Evolutionary conservation across 495 filamentous ascomycete species (phyloP).

Genomic region (Penicilliopsis zonata): DNA sequence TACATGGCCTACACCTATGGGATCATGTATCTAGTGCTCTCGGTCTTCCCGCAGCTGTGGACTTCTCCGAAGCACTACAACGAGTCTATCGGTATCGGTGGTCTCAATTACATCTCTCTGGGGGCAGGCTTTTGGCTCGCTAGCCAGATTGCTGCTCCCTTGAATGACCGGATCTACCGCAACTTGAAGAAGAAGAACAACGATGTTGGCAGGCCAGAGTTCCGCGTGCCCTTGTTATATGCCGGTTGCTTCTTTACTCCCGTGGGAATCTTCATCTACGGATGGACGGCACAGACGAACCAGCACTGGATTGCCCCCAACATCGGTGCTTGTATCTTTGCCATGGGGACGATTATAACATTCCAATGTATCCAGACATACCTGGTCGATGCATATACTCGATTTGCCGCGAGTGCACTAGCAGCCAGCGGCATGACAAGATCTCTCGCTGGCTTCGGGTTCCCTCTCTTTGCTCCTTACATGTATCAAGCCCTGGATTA

Average conservation of each 20-base stretch:
- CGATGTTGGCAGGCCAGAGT: conserved; percentile 49
- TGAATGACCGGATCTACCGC: conserved; percentile 56
- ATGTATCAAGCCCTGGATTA: conserved; percentile 47
- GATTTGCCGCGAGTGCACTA: conserved; percentile 62
- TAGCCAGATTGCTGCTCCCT: conserved; percentile 46
- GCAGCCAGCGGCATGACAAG: conserved; percentile 56
- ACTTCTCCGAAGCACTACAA: conserved; percentile 39
- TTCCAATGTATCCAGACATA: conserved; percentile 68
- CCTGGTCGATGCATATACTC: conserved; percentile 65
- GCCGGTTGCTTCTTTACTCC: conserved; percentile 48
- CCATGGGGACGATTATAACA: conserved; percentile 44
- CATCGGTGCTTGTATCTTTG: conserved; percentile 51
- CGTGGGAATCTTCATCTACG: conserved; percentile 57
- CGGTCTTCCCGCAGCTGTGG: conserved; percentile 57
- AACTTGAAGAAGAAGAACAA: conserved; percentile 46
- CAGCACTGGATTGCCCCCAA: conserved; percentile 64
- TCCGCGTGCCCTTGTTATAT: conserved; percentile 52
- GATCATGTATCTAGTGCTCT: conserved; percentile 59
- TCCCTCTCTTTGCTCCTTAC: conserved; percentile 63
- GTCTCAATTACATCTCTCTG: conserved; percentile 61
- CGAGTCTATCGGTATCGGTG: conserved; percentile 46
- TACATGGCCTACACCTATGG: conserved; percentile 65
- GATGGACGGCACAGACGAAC: conserved; percentile 52
- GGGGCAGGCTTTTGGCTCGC: conserved; percentile 58
- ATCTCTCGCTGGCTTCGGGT: conserved; percentile 57